Evolutionary conservation across 371 early-diverging fungal species (phyloP), one percentile per base, ranked within the genome.

Genomic region (Capillidium rhysosporum): DNA sequence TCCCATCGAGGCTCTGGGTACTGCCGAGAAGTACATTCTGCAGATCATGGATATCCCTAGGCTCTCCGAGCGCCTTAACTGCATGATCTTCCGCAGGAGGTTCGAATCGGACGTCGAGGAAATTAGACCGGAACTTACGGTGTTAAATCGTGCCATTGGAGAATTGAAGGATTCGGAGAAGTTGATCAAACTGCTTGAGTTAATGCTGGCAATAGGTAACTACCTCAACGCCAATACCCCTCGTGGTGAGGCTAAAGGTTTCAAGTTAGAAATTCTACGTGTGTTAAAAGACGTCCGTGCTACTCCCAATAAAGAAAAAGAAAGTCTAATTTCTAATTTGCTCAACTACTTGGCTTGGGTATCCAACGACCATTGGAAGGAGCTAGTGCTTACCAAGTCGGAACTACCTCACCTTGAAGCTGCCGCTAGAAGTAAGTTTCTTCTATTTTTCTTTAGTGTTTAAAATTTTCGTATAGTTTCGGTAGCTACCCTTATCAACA

Each of bases 201-300:
- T 73, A 0, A 72, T 85, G 1, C 65, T 90, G 34, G 68, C 77
- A 0, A 68, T 90, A 55, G 91, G 91, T 1, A 90, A 90, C 61
- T 80, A 78, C 56, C 54, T 90, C 49, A 90, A 90, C 60, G 76
- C 71, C 9, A 69, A 76, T 24, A 76, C 82, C 5, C 79, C 79
- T 62, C 75, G 91, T 26, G 91, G 91, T 16, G 77, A 83, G 59
- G 88, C 91, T 1, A 69, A 69, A 58, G 88, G 88, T 0, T 90
- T 85, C 61, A 70, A 73, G 49, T 56, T 90, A 18, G 80, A 82
- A 40, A 76, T 78, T 0, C 57, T 89, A 8, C 63, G 34, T 12
- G 34, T 12, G 77, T 73, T 88, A 62, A 69, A 71, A 49, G 82
- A 82, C 47, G 80, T 77, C 1, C 71, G 74, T 49, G 79, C 82